Evolutionary conservation across 1,284 basidiomycete genomes (phyloP), one percentile per base, ranked within the genome.

Genomic region (Ustilago shanxiensis): DNA sequence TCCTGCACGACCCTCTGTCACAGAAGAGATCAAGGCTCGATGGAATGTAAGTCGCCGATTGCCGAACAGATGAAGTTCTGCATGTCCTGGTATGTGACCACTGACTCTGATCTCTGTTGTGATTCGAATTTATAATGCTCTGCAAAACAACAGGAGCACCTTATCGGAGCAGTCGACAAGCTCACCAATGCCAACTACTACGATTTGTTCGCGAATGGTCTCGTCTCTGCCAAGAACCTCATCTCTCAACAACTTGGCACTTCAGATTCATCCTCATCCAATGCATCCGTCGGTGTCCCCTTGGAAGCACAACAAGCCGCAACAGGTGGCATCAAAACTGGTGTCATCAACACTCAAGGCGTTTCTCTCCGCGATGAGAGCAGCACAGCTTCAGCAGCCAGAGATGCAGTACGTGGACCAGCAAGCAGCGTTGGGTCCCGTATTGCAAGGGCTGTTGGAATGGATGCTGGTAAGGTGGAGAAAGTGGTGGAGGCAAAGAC

Each of bases 1-100:
- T 2, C 77, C 77, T 4, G 60, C 61, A 11, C 69, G 71, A 53
- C 69, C 71, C 0, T 63, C 65, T 7, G 67, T 79, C 10, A 65
- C 66, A 5, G 69, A 79, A 52, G 77, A 79, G 63, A 71, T 79
- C 73, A 76, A 79, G 52, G 66, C 60, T 18, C 69, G 77, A 22
- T 79, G 77, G 77, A 79, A 79, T 24, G 41, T 44, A 16, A 44
- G 41, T 44, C n/a, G n/a, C n/a, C n/a, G n/a, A n/a, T n/a, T n/a
- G n/a, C n/a, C n/a, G n/a, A n/a, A n/a, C n/a, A n/a, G n/a, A n/a
- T 1, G n/a, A 11, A 54, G 8, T 10, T 24, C 33, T 26, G 14
- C 13, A 2, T 18, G 10, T n/a, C n/a, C 16, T 37, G 5, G 11
- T 7, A 16, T 20, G 8, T 35, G 24, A 26, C 22, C 22, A 22